These are phyloP conservation scores for Myxozyma kluyveri DNA, from an alignment of 805 yeast genomes.

Conservation along the genomic window DNA sequence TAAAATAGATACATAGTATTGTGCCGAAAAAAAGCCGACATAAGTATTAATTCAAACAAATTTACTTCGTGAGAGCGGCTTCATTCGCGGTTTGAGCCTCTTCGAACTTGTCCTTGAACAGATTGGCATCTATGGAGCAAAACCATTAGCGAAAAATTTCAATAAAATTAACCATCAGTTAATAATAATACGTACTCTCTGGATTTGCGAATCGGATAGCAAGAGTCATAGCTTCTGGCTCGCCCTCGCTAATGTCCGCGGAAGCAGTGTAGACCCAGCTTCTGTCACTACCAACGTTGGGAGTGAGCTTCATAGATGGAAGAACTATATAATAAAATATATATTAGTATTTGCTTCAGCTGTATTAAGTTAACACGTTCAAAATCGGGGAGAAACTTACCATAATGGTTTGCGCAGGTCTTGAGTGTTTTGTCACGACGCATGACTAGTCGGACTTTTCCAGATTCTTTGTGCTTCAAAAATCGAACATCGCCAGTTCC, in stretches of 20 bases:
- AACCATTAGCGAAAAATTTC: conserved; percentile 44
- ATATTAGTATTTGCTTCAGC: neutral
- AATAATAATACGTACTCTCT: conserved; percentile 35
- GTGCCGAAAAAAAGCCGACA: too few relatives aligned
- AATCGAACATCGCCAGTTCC: conserved; percentile 98
- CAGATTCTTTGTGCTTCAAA: conserved; percentile 78
- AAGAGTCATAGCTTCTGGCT: conserved; percentile 90
- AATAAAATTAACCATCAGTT: conserved; percentile 45
- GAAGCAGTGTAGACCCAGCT: conserved; percentile 97
- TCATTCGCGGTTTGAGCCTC: conserved; percentile 73
- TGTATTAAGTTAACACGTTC: neutral
- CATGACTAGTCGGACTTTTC: conserved; percentile 89
- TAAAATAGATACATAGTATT: too few relatives aligned
- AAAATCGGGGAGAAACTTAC: conserved; percentile 39
- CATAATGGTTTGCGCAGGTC: conserved; percentile 95
- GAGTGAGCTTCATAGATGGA: conserved; percentile 51
- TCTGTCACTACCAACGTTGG: conserved; percentile 95
- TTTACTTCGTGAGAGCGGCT: conserved; percentile 33
- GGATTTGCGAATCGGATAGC: conserved; percentile 80
- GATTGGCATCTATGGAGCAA: conserved; percentile 61
- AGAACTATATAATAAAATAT: conserved; percentile 19
- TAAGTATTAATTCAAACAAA: too few relatives aligned
- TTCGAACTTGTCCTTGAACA: conserved; percentile 89
- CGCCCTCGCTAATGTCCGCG: conserved; percentile 94
- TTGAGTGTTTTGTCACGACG: conserved; percentile 98